Evolutionary conservation across 208 protist species (phyloP).

Genomic region (Crithidia mellificae): DNA sequence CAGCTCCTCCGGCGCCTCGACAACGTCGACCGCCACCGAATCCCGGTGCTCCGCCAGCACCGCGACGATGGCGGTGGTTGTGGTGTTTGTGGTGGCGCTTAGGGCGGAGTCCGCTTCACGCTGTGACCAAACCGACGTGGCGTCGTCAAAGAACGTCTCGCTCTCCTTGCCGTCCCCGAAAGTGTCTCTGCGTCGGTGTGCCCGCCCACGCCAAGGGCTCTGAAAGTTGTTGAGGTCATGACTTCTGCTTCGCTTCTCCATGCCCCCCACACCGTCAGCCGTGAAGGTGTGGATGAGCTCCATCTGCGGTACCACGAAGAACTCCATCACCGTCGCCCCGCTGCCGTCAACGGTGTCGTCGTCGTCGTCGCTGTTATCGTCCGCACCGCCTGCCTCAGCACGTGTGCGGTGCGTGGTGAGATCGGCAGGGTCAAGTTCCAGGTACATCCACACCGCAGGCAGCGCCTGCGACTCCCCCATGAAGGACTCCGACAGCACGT

Average conservation of each 20-base stretch:
- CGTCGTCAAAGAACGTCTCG: not conserved
- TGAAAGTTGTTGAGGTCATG: not conserved
- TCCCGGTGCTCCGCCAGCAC: conserved; percentile 39
- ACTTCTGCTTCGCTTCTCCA: not conserved
- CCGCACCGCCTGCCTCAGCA: too few species aligned
- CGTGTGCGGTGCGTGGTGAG: not conserved
- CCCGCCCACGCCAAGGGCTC: not conserved
- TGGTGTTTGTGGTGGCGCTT: not conserved
- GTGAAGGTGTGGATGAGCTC: conserved; percentile 10
- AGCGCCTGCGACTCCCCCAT: conserved; percentile 43
- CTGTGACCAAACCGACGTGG: not conserved
- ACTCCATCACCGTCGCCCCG: conserved; percentile 18
- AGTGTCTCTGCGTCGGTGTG: not conserved
- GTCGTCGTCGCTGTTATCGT: not conserved
- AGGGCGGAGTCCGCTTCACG: not conserved
- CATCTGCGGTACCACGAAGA: conserved; percentile 59
- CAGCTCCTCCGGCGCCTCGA: conserved; percentile 47
- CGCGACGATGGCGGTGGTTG: conserved; percentile 34
- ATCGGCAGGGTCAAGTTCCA: conserved; percentile 46
- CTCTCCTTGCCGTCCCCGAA: not conserved
- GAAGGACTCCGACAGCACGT: conserved; percentile 62
- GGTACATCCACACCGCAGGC: conserved; percentile 73
- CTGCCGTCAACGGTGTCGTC: too few species aligned
- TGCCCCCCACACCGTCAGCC: not conserved
- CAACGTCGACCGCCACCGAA: conserved; percentile 38